phyloP scores from a whole-genome alignment of 140 eudicot species.

The Ambrosia hybrid region DNA sequence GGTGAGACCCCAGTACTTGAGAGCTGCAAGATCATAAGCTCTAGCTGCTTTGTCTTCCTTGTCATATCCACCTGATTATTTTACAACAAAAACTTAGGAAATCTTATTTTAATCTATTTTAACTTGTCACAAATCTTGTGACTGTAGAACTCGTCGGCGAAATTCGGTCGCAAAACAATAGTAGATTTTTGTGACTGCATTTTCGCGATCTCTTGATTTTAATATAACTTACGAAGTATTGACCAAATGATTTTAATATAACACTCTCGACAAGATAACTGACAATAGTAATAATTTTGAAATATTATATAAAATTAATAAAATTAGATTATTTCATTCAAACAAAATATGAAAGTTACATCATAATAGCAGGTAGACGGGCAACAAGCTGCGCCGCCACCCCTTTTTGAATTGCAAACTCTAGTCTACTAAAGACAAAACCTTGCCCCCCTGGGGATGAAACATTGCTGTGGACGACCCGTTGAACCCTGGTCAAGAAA shows the following conservation, averaged over 20 bases:
- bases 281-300: neutral
- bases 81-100: neutral
- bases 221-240: neutral
- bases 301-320: neutral
- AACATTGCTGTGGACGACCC: too few species aligned
- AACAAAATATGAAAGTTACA: too few species aligned
- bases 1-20: constrained; percentile 87
- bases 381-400: too few species aligned
- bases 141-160: neutral
- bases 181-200: neutral
- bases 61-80: constrained; percentile 75
- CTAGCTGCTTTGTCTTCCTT: constrained; percentile 91
- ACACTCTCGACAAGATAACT: constrained; percentile 6
- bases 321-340: too few species aligned
- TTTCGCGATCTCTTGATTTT: neutral
- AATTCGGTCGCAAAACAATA: neutral
- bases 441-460: too few species aligned
- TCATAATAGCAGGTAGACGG: too few species aligned
- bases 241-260: neutral
- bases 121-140: neutral
- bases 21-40: constrained; percentile 92
- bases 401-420: too few species aligned
- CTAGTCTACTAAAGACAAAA: too few species aligned
- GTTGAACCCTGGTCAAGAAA: too few species aligned
- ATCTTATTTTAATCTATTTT: neutral